Conservation (phyloP, 306 rosid genomes). For the Sicyos edulis region DNA sequence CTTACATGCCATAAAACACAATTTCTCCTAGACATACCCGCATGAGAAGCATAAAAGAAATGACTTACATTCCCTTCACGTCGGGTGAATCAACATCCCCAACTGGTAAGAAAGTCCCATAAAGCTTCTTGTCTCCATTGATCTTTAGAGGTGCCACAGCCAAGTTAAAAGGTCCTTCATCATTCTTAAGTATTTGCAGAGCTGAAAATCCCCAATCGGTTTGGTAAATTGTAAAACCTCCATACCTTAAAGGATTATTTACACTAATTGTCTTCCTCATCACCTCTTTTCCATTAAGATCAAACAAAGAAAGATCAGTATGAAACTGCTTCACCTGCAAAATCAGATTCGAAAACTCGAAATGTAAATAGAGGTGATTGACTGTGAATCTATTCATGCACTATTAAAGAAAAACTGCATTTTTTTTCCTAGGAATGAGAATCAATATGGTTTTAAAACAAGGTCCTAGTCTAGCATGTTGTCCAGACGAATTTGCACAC, state of each 20-base stretch:
- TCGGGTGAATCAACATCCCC: slow-evolving; percentile 66
- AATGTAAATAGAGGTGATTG: background rate
- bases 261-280: slow-evolving; percentile 86
- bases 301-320: slow-evolving; percentile 70
- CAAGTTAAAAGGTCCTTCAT: slow-evolving; percentile 90
- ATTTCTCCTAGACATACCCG: background rate
- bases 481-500: background rate
- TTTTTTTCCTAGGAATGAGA: background rate
- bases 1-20: background rate
- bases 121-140: slow-evolving; percentile 95
- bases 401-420: background rate
- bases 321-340: slow-evolving; percentile 78
- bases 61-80: slow-evolving; percentile 83
- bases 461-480: background rate
- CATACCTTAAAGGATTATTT: slow-evolving; percentile 81
- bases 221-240: slow-evolving; percentile 81
- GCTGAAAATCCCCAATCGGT: slow-evolving; percentile 94
- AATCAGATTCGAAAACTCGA: background rate
- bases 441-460: slow-evolving; percentile 3
- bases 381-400: background rate
- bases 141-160: slow-evolving; percentile 89
- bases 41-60: background rate
- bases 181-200: slow-evolving; percentile 71
- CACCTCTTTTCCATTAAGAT: slow-evolving; percentile 80
- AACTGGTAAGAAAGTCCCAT: slow-evolving; percentile 74